These are phyloP conservation scores for Pseudogymnoascus sp. DNA, from an alignment of 2,329 filamentous ascomycete genomes.

Conservation along the genomic window DNA sequence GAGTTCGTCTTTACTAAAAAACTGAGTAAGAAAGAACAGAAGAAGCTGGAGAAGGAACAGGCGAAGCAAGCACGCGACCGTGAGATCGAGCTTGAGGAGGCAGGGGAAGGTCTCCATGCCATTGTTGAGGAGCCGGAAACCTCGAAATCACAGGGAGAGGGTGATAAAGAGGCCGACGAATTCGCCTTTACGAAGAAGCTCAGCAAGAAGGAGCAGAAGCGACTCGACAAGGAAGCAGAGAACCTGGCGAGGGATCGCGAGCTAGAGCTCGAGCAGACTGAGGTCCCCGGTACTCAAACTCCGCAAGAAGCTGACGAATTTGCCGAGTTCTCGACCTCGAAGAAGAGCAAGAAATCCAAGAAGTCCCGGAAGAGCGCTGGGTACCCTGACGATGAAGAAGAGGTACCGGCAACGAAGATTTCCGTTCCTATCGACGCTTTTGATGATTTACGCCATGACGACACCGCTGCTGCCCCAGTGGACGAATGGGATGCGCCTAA, in stretches of 20 bases:
- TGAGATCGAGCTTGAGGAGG: neutral
- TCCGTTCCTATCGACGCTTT: conserved; percentile 30
- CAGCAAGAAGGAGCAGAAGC: conserved; percentile 17
- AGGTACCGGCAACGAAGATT: conserved; percentile 25
- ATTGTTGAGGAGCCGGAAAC: neutral
- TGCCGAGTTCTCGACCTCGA: conserved; percentile 23
- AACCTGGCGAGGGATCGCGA: neutral
- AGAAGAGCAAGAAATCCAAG: conserved; percentile 18
- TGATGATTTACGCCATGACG: conserved; percentile 28
- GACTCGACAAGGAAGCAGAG: conserved; percentile 9
- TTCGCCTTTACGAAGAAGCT: conserved; percentile 16
- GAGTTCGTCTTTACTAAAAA: conserved; percentile 18
- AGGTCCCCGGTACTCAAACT: neutral
- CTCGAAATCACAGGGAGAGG: neutral
- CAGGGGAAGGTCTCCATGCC: neutral
- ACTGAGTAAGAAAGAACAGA: conserved; percentile 18
- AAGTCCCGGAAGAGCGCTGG: conserved; percentile 17
- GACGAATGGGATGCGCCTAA: conserved; percentile 33
- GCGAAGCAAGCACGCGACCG: neutral
- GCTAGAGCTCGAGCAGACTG: neutral
- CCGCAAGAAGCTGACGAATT: conserved; percentile 20
- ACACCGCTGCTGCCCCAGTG: conserved; percentile 20
- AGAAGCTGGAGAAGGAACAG: conserved; percentile 35
- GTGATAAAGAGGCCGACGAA: conserved; percentile 19
- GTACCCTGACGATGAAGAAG: neutral